Percentiles rank a stretch among this genome's conserved stretches.
Evolutionary conservation across 208 protist genomes (phyloP).

Genomic region (Trypanosoma boissoni): DNA sequence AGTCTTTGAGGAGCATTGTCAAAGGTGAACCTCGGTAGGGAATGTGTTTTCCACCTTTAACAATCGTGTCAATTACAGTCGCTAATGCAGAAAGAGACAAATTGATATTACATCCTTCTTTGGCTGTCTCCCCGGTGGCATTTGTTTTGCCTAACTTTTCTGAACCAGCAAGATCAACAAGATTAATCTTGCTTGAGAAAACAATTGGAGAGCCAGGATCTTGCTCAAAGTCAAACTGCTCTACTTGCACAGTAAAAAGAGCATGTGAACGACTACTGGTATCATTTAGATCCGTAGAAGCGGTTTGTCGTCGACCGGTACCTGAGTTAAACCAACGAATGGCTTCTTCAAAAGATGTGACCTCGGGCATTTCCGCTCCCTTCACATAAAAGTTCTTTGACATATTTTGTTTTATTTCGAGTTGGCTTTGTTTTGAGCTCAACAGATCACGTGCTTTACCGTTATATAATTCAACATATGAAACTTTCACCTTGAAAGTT

Average conservation of each 20-base stretch:
- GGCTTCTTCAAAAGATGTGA: conserved; percentile 79
- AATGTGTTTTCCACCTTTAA: conserved; percentile 88
- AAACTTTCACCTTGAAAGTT: conserved; percentile 86
- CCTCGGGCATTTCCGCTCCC: conserved; percentile 87
- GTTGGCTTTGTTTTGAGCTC: conserved; percentile 67
- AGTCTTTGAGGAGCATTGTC: conserved; percentile 93
- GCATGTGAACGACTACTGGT: conserved; percentile 89
- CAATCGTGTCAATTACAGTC: conserved; percentile 90
- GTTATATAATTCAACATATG: conserved; percentile 91
- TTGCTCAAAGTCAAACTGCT: conserved; percentile 87
- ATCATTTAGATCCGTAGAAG: conserved; percentile 90
- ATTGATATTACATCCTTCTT: conserved; percentile 95
- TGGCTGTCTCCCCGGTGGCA: conserved; percentile 89
- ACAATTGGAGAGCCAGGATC: conserved; percentile 77
- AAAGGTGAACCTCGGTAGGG: conserved; percentile 89
- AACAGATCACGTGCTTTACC: conserved; percentile 88
- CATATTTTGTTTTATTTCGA: conserved; percentile 92
- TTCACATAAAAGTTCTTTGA: conserved; percentile 92
- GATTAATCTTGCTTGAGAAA: conserved; percentile 90
- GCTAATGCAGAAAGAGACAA: conserved; percentile 90
- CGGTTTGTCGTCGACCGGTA: conserved; percentile 85
- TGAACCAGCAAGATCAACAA: conserved; percentile 94
- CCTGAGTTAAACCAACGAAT: conserved; percentile 87
- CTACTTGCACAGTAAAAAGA: conserved; percentile 88
- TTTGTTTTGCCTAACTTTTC: conserved; percentile 93